These are phyloP conservation scores for Phytophthora pinifolia DNA, from an alignment of 352 stramenopile species.

Conservation along the genomic window DNA sequence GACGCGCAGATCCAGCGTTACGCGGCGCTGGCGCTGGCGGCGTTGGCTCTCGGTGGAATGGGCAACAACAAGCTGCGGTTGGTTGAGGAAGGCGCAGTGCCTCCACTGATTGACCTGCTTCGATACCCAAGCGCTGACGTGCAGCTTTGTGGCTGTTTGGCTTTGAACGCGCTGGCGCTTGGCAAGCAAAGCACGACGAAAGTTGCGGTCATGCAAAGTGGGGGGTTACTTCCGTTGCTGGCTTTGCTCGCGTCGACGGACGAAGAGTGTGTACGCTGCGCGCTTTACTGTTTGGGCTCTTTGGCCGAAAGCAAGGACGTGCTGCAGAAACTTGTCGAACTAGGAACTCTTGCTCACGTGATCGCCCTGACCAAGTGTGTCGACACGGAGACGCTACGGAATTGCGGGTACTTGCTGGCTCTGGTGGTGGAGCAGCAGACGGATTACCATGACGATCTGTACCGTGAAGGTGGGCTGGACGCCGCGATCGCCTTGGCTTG, in stretches of 20 bases:
- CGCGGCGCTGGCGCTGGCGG: slow-evolving; percentile 91
- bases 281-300: slow-evolving; percentile 93
- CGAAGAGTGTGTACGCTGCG: slow-evolving; percentile 88
- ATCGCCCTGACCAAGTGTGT: slow-evolving; percentile 71
- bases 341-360: slow-evolving; percentile 83
- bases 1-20: slow-evolving; percentile 96
- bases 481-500: slow-evolving; percentile 89
- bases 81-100: slow-evolving; percentile 92
- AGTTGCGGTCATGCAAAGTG: slow-evolving; percentile 87
- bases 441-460: slow-evolving; percentile 93
- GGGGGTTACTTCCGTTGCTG: slow-evolving; percentile 88
- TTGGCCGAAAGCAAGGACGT: slow-evolving; percentile 93
- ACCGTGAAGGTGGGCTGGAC: slow-evolving; percentile 84
- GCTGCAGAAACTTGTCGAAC: slow-evolving; percentile 89
- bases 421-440: slow-evolving; percentile 88
- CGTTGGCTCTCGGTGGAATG: slow-evolving; percentile 91
- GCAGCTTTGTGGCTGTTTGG: slow-evolving; percentile 91
- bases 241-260: slow-evolving; percentile 86
- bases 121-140: slow-evolving; percentile 94
- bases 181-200: slow-evolving; percentile 89
- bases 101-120: slow-evolving; percentile 91
- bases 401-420: slow-evolving; percentile 93
- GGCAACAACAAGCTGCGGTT: slow-evolving; percentile 93
- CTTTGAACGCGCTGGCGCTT: slow-evolving; percentile 90
- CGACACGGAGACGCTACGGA: slow-evolving; percentile 93